Evolutionary conservation across 2,329 filamentous ascomycete genomes (phyloP), one percentile per base, ranked within the genome.

Genomic region (Lanzia echinophila): DNA sequence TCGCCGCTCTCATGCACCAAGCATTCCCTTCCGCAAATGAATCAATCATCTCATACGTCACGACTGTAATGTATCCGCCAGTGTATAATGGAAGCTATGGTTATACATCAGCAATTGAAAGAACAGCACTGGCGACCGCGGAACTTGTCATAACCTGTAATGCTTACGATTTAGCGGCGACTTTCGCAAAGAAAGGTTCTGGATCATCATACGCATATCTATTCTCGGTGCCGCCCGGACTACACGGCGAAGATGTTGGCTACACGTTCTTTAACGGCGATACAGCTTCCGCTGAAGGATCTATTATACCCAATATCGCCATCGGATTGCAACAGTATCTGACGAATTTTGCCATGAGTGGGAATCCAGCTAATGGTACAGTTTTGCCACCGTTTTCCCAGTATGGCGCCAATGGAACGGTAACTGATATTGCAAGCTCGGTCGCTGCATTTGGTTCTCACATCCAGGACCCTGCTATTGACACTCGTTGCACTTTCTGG

Each of bases 171-270:
- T 69, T 82, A 3, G 70, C 71, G 51, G 67, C 65, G 1, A 77
- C 73, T 10, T 74, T 69, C 63, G 60, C 62, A 10, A 76, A 76
- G 62, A 50, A 70, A 10, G 75, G 41, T 13, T 22, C 19, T 22
- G 41, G 41, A 20, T 51, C 41, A 2, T 10, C 75, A 0, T 77
- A 75, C 63, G 69, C 70, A 2, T 81, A 81, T 67, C 64, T 75
- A 15, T 82, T 82, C 61, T 68, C 72, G n/a, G 70, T 78, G 0
- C 73, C 74, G 0, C 78, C 78, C 0, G 77, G 71, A 3, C 68
- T 78, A 33, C 79, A 83, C 60, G 76, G 73, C n/a, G 64, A 71
- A 47, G 79, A 83, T 57, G 57, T 78, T 3, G 54, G 70, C 0
- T 81, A 78, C 58, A 77, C 75, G 2, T 81, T 75, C 66, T 81